Evolutionary conservation across 2,329 filamentous ascomycete species (phyloP).

Genomic region (Fusarium sp.): DNA sequence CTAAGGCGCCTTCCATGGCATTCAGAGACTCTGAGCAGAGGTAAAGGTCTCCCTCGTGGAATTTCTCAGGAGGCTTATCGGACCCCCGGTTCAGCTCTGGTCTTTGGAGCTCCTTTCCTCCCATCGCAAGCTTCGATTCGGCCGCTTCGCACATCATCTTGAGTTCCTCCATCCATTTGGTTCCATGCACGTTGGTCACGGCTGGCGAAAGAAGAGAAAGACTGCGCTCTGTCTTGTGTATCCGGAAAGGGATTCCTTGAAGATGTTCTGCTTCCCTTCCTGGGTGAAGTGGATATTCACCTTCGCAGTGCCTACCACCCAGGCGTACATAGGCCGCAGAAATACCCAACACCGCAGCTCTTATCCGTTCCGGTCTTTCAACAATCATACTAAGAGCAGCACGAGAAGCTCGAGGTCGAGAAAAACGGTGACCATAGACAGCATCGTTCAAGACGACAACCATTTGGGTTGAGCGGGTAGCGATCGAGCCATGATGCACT

Average conservation of each 20-base stretch:
- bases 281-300: constrained; percentile 74
- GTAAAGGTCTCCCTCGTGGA: constrained; percentile 93
- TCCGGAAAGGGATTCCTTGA: constrained; percentile 79
- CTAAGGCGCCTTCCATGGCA: constrained; percentile 90
- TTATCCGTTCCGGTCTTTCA: constrained; percentile 90
- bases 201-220: constrained; percentile 78
- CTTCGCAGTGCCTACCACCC: constrained; percentile 81
- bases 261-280: constrained; percentile 65
- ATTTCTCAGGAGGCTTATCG: constrained; percentile 62
- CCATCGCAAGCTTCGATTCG: constrained; percentile 79
- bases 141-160: constrained; percentile 86
- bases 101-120: constrained; percentile 81
- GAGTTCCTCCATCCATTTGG: constrained; percentile 93
- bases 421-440: constrained; percentile 94
- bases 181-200: constrained; percentile 91
- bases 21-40: constrained; percentile 86
- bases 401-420: constrained; percentile 82
- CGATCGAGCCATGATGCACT: constrained; percentile 64
- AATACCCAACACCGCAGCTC: constrained; percentile 84
- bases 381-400: constrained; percentile 82
- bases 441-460: constrained; percentile 91
- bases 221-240: constrained; percentile 80
- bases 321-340: constrained; percentile 91
- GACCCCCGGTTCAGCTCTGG: constrained; percentile 69
- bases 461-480: constrained; percentile 66